These are phyloP conservation scores for Coemansia sp. DNA, from an alignment of 192 early-diverging fungal species.

Conservation along the genomic window DNA sequence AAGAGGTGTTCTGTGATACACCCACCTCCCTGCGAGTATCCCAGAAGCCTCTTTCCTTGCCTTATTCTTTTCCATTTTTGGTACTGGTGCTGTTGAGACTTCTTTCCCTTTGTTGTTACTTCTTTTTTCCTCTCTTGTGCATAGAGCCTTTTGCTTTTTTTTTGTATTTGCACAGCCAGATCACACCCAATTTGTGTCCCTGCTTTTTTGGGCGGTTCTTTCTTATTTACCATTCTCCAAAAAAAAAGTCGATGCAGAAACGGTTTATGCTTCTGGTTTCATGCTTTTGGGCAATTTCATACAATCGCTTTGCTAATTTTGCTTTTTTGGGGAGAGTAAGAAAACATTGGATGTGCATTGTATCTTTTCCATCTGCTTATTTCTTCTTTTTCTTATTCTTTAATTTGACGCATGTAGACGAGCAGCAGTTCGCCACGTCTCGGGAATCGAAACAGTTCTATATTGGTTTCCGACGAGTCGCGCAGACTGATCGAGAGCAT, in stretches of 20 bases:
- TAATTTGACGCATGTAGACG: constrained; percentile 4
- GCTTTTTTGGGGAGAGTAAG: background rate
- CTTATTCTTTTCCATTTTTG: background rate
- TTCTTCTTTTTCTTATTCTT: background rate
- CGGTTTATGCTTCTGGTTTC: background rate
- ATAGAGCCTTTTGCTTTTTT: background rate
- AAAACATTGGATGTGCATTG: background rate
- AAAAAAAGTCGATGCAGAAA: background rate
- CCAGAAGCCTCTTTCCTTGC: background rate
- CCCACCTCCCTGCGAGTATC: too few species aligned
- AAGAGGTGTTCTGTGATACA: too few species aligned
- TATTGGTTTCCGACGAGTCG: constrained; percentile 38
- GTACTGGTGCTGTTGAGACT: background rate
- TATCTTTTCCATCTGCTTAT: background rate
- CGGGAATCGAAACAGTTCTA: constrained; percentile 18
- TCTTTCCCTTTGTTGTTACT: background rate
- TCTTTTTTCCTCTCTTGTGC: background rate
- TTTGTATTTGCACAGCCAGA: background rate
- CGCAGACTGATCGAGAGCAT: constrained; percentile 49
- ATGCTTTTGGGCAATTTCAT: background rate
- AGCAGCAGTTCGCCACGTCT: constrained; percentile 18
- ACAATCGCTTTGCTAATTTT: background rate
- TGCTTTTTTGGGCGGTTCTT: background rate
- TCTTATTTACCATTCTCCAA: too few species aligned
- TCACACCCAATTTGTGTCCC: background rate